phyloP scores from a whole-genome alignment of 108 stramenopile species.

The Skeletonema grethae region DNA sequence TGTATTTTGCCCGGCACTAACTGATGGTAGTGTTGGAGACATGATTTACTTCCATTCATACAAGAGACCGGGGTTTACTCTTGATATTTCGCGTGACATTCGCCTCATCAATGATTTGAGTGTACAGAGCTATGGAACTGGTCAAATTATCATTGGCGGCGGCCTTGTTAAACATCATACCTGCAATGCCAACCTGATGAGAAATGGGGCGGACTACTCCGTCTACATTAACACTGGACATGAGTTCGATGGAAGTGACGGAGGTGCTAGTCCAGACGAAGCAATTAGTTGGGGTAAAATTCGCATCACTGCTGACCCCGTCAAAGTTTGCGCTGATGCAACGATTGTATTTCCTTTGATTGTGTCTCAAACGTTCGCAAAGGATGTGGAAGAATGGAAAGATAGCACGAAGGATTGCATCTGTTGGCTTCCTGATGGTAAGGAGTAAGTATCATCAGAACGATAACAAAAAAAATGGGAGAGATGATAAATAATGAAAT shows the following conservation, averaged over 20 bases:
- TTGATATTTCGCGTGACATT: slow-evolving; percentile 96
- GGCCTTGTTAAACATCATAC: slow-evolving; percentile 99
- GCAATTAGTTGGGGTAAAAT: slow-evolving; percentile 99
- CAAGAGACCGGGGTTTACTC: slow-evolving; percentile 94
- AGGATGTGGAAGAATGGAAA: slow-evolving; percentile 87
- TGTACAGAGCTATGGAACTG: slow-evolving; percentile 89
- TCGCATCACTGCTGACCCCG: slow-evolving; percentile 89
- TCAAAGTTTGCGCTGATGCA: slow-evolving; percentile 96
- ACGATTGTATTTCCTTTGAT: slow-evolving; percentile 96
- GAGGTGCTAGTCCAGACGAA: slow-evolving; percentile 97
- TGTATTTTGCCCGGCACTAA: slow-evolving; percentile 98
- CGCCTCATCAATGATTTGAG: slow-evolving; percentile 95
- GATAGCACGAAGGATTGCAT: slow-evolving; percentile 67
- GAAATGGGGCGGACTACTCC: slow-evolving; percentile 99
- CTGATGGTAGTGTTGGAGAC: slow-evolving; percentile 98
- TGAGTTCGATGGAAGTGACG: slow-evolving; percentile 98
- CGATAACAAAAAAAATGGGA: neutral
- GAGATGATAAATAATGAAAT: too few relatives aligned
- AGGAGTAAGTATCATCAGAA: neutral
- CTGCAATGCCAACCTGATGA: slow-evolving; percentile 99
- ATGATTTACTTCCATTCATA: slow-evolving; percentile 99
- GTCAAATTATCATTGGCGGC: slow-evolving; percentile 98
- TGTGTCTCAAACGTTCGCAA: slow-evolving; percentile 97
- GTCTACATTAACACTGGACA: slow-evolving; percentile 97
- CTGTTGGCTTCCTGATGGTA: slow-evolving; percentile 68